These are phyloP conservation scores for Penicilliopsis zonata DNA, from an alignment of 495 filamentous ascomycete species.

Conservation along the genomic window DNA sequence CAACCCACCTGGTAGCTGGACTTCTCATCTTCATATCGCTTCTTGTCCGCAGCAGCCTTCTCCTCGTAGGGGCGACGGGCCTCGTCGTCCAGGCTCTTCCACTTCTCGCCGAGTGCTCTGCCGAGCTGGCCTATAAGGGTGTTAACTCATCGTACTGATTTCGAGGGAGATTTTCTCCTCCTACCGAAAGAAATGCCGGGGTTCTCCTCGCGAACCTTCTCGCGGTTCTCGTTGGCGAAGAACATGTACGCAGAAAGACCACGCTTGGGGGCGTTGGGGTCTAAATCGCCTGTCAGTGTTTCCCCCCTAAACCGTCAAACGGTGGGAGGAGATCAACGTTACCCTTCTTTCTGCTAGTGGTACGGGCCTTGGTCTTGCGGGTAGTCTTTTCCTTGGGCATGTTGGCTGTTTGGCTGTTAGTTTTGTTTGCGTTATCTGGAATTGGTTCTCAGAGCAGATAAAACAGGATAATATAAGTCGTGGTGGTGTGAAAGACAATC, in stretches of 20 bases:
- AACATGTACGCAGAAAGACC: slow-evolving; percentile 99
- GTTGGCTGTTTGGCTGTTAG: slow-evolving; percentile 18
- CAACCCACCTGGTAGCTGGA: slow-evolving; percentile 70
- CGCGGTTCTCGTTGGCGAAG: slow-evolving; percentile 98
- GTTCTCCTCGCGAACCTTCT: slow-evolving; percentile 97
- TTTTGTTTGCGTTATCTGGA: too few relatives aligned
- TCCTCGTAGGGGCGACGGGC: slow-evolving; percentile 88
- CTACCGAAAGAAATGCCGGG: slow-evolving; percentile 94
- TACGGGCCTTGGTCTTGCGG: slow-evolving; percentile 43
- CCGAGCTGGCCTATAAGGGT: slow-evolving; percentile 70
- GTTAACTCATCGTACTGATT: slow-evolving; percentile 6
- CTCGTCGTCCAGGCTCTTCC: slow-evolving; percentile 87
- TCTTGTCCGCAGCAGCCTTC: slow-evolving; percentile 93
- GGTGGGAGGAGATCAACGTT: slow-evolving; percentile 19
- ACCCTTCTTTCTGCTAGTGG: slow-evolving; percentile 66
- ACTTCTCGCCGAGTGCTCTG: slow-evolving; percentile 92
- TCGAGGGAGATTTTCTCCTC: slow-evolving; percentile 5
- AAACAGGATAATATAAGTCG: neutral
- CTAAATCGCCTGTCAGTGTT: too few relatives aligned
- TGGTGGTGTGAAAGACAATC: too few relatives aligned
- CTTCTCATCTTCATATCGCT: slow-evolving; percentile 97
- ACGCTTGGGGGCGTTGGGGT: slow-evolving; percentile 98
- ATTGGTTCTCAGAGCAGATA: too few relatives aligned
- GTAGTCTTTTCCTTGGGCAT: slow-evolving; percentile 68
- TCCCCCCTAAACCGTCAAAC: slow-evolving; percentile 5